Percentiles rank a stretch among this genome's conserved stretches.
These are phyloP conservation scores for Torulaspora franciscae DNA, from an alignment of 805 yeast genomes.

Conservation along the genomic window DNA sequence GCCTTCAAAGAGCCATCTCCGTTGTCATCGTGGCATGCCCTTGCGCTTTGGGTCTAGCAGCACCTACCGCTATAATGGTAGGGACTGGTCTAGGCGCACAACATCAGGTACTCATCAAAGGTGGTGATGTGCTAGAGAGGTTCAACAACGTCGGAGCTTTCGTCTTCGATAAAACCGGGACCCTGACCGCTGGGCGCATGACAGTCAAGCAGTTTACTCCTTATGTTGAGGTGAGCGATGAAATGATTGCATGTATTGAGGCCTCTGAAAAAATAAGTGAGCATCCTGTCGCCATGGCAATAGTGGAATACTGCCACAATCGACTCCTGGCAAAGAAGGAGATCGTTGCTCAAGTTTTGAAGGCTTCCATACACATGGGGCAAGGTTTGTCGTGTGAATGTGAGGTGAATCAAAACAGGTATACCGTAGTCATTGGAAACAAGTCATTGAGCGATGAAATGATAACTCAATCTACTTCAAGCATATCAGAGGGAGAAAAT, in stretches of 20 bases:
- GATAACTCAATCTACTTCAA: slow-evolving; percentile 15
- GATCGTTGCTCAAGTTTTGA: slow-evolving; percentile 11
- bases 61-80: slow-evolving; percentile 98
- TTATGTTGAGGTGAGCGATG: slow-evolving; percentile 15
- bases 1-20: slow-evolving; percentile 76
- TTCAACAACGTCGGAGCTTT: slow-evolving; percentile 60
- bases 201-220: slow-evolving; percentile 38
- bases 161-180: slow-evolving; percentile 94
- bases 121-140: slow-evolving; percentile 82
- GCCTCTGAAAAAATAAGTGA: slow-evolving; percentile 66
- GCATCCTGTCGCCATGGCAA: slow-evolving; percentile 83
- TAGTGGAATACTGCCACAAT: slow-evolving; percentile 40
- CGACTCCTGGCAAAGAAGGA: background rate
- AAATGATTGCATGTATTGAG: slow-evolving; percentile 16
- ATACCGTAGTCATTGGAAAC: slow-evolving; percentile 52
- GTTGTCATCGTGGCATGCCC: slow-evolving; percentile 98
- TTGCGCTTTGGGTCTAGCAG: slow-evolving; percentile 94
- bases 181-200: slow-evolving; percentile 85
- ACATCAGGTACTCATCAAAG: slow-evolving; percentile 85
- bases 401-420: slow-evolving; percentile 19
- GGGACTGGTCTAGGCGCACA: slow-evolving; percentile 96
- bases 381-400: slow-evolving; percentile 35
- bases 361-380: slow-evolving; percentile 37
- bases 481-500: slow-evolving; percentile 24
- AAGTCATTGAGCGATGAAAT: slow-evolving; percentile 35